Percentiles rank a stretch among this genome's conserved stretches.
phyloP scores from a whole-genome alignment of 495 filamentous ascomycete species.

The Xylaria flabelliformis region DNA sequence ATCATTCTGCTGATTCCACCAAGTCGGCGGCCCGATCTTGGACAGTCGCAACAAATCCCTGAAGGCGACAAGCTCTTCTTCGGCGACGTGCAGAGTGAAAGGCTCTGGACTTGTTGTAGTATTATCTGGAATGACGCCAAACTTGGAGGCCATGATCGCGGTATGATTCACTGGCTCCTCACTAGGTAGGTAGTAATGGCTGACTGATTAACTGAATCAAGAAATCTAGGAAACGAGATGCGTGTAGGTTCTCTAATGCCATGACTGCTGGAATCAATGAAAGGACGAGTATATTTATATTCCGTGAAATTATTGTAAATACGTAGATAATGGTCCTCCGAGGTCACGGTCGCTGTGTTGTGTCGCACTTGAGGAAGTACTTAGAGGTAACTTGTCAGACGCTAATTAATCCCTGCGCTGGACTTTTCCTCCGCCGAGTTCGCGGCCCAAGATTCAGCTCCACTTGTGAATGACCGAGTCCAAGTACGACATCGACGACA shows the following conservation, averaged over 20 bases:
- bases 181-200: background rate
- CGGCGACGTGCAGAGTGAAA: slow-evolving; percentile 29
- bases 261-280: background rate
- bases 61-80: slow-evolving; percentile 55
- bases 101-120: slow-evolving; percentile 27
- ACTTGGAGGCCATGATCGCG: slow-evolving; percentile 19
- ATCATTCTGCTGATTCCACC: slow-evolving; percentile 52
- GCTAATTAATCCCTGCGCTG: background rate
- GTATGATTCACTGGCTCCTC: slow-evolving; percentile 11
- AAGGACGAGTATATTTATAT: slow-evolving; percentile 7
- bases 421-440: slow-evolving; percentile 18
- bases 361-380: background rate
- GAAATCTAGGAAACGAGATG: slow-evolving; percentile 11
- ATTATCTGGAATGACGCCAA: slow-evolving; percentile 20
- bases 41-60: slow-evolving; percentile 57
- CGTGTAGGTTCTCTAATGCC: slow-evolving; percentile 3
- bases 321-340: background rate
- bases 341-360: slow-evolving; percentile 7
- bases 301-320: background rate
- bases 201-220: background rate
- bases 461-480: background rate
- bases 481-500: slow-evolving; percentile 5
- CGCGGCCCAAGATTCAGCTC: slow-evolving; percentile 15
- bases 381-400: slow-evolving; percentile 13
- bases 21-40: slow-evolving; percentile 59